Conservation (phyloP, 257 asterid genomes). For the Ilex asprella region DNA sequence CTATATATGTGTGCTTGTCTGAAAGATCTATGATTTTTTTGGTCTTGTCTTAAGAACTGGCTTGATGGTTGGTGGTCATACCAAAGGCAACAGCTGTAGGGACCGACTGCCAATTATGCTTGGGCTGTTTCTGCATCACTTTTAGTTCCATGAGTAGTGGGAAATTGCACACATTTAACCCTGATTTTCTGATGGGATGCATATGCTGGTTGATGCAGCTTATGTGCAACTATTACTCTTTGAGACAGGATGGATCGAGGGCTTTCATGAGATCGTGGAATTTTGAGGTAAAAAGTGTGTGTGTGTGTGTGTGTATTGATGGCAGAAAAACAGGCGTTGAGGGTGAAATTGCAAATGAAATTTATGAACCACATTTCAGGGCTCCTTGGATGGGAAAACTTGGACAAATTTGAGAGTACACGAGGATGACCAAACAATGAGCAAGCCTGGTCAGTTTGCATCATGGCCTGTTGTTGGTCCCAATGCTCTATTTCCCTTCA, state of each 20-base stretch:
- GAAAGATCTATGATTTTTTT: too few relatives aligned
- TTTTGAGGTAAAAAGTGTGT: slow-evolving; percentile 52
- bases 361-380: slow-evolving; percentile 33
- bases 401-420: slow-evolving; percentile 84
- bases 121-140: too few relatives aligned
- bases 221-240: slow-evolving; percentile 91
- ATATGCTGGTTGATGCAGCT: slow-evolving; percentile 41
- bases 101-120: too few relatives aligned
- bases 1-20: too few relatives aligned
- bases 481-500: slow-evolving; percentile 76
- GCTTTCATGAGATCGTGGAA: slow-evolving; percentile 77
- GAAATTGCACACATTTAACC: not conserved
- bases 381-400: slow-evolving; percentile 71
- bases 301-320: not conserved
- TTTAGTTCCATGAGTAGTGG: not conserved
- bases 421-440: slow-evolving; percentile 64
- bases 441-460: slow-evolving; percentile 88
- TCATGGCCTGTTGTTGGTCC: slow-evolving; percentile 87
- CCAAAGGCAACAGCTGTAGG: too few relatives aligned
- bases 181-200: not conserved
- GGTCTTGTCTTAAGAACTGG: too few relatives aligned
- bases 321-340: not conserved
- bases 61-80: too few relatives aligned
- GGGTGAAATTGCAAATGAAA: not conserved
- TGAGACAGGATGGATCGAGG: slow-evolving; percentile 93